Conservation (phyloP, 192 early-diverging fungal genomes). For the Gamsiella multidivaricata region DNA sequence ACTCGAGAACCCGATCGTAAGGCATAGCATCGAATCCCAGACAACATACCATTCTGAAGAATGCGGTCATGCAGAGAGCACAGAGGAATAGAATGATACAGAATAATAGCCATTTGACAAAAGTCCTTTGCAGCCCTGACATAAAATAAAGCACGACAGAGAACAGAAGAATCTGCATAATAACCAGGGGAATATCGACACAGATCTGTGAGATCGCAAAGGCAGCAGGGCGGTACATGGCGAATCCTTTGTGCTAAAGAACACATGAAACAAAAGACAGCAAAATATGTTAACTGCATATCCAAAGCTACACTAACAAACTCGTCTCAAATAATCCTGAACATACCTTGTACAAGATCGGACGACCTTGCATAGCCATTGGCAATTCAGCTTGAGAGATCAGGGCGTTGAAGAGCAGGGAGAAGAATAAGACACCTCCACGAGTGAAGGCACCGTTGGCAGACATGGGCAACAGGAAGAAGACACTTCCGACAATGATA, state of each 20-base stretch:
- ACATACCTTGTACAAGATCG: conserved; percentile 72
- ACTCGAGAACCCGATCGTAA: neutral
- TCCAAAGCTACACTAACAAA: neutral
- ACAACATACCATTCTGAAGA: conserved; percentile 64
- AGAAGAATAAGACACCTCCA: conserved; percentile 81
- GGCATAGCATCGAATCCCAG: neutral
- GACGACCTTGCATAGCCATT: conserved; percentile 75
- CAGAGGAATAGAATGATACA: conserved; percentile 63
- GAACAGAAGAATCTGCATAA: conserved; percentile 66
- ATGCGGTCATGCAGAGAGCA: conserved; percentile 64
- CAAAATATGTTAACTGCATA: neutral
- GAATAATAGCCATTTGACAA: conserved; percentile 68
- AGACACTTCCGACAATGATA: conserved; percentile 78
- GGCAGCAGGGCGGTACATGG: conserved; percentile 72
- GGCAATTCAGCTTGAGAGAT: conserved; percentile 77
- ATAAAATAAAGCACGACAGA: conserved; percentile 70
- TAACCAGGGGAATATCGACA: conserved; percentile 61
- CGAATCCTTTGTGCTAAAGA: conserved; percentile 71
- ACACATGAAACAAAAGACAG: neutral
- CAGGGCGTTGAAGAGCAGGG: conserved; percentile 61
- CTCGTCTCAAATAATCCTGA: too few relatives aligned
- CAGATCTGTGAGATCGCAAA: conserved; percentile 66
- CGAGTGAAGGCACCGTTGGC: conserved; percentile 79
- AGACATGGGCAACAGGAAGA: conserved; percentile 67
- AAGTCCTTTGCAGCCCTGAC: conserved; percentile 62